phyloP scores from a whole-genome alignment of 495 filamentous ascomycete species.

The Aspergillus ellipticus region DNA sequence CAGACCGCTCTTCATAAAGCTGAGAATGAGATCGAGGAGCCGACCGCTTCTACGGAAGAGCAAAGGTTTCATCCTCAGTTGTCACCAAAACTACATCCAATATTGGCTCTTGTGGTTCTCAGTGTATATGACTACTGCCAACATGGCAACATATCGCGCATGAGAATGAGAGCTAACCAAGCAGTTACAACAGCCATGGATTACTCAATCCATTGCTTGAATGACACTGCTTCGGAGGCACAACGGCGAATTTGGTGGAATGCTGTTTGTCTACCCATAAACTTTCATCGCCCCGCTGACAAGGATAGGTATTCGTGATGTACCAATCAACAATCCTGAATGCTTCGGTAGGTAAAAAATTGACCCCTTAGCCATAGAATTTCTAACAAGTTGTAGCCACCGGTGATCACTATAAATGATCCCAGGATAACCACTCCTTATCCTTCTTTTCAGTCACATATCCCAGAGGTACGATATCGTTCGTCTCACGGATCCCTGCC shows the following conservation, averaged over 20 bases:
- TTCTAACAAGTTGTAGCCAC: slow-evolving; percentile 20
- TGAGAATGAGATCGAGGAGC: slow-evolving; percentile 36
- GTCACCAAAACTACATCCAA: slow-evolving; percentile 23
- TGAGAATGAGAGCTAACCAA: slow-evolving; percentile 45
- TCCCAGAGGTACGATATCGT: not conserved
- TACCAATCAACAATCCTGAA: not conserved
- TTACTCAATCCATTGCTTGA: slow-evolving; percentile 35
- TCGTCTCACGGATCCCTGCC: no score
- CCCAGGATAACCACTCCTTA: slow-evolving; percentile 43
- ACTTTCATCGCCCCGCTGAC: not conserved
- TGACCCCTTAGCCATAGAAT: not conserved
- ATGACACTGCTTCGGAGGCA: slow-evolving; percentile 33
- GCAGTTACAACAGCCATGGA: slow-evolving; percentile 44
- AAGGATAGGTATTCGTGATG: not conserved
- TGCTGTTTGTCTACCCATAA: slow-evolving; percentile 25
- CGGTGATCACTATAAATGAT: slow-evolving; percentile 38
- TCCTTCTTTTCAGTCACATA: slow-evolving; percentile 16
- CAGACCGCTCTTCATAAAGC: slow-evolving; percentile 40
- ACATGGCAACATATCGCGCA: slow-evolving; percentile 47
- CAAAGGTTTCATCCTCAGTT: no score
- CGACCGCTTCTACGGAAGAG: slow-evolving; percentile 19
- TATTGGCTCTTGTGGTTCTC: slow-evolving; percentile 43
- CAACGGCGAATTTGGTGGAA: slow-evolving; percentile 49
- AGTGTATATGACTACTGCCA: slow-evolving; percentile 51
- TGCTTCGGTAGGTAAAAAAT: not conserved